A percentile compares a stretch with the other conserved stretches of the same genome.
These are phyloP conservation scores for Heimioporus sp. DNA, from an alignment of 768 basidiomycete genomes.

Conservation along the genomic window DNA sequence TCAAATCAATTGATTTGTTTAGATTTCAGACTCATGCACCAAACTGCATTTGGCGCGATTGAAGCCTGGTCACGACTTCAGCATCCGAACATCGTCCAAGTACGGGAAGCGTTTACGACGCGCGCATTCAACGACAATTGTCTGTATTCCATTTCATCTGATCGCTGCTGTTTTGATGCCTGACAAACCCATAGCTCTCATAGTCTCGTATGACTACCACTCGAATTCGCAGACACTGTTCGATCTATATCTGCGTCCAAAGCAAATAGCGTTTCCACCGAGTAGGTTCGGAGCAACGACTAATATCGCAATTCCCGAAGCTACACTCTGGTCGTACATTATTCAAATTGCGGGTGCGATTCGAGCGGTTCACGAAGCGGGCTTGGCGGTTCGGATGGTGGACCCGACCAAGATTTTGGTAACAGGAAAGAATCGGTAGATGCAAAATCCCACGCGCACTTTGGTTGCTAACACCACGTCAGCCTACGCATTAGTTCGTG, in stretches of 20 bases:
- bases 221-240: slow-evolving; percentile 79
- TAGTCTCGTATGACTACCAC: slow-evolving; percentile 89
- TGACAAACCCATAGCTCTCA: slow-evolving; percentile 57
- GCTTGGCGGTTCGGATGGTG: slow-evolving; percentile 76
- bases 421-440: slow-evolving; percentile 84
- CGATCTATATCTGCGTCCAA: slow-evolving; percentile 71
- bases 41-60: slow-evolving; percentile 76
- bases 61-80: slow-evolving; percentile 83
- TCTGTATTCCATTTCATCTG: slow-evolving; percentile 35
- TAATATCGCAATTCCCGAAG: slow-evolving; percentile 56
- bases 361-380: slow-evolving; percentile 79
- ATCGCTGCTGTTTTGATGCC: slow-evolving; percentile 7
- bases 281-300: slow-evolving; percentile 34
- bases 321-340: slow-evolving; percentile 89
- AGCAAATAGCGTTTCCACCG: slow-evolving; percentile 36
- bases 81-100: slow-evolving; percentile 81
- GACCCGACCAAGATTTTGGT: slow-evolving; percentile 87
- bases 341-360: slow-evolving; percentile 87
- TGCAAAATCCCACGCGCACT: not conserved
- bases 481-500: slow-evolving; percentile 87
- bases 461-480: not conserved
- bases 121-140: slow-evolving; percentile 90
- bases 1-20: slow-evolving; percentile 5
- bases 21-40: slow-evolving; percentile 85
- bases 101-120: slow-evolving; percentile 95